Base-by-base conservation (phyloP, 1,284 basidiomycete genomes). In the Gymnopus androsaceus region DNA sequence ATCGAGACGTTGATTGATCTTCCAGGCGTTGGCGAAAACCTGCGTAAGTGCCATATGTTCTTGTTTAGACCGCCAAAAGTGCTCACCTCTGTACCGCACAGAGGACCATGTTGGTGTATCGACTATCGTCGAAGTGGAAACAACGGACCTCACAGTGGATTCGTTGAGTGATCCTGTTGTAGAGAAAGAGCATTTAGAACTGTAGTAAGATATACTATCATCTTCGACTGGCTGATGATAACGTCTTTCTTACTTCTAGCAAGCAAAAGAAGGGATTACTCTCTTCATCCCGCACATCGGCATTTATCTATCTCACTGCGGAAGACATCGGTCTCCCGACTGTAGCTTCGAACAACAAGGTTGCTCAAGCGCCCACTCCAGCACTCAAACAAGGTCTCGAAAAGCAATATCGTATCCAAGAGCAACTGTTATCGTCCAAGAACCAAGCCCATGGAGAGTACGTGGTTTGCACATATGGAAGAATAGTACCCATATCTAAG, bases 1-100 rank as follows among this genome's bases (percentile, higher is more conserved):
- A 71, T 75, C 25, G 42, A 61, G 4, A 45, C 55, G 0, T 27
- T 69, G 5, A 41, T 73, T 12, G 63, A 71, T 40, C 62, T 74
- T 3, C 71, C 73, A 4, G 66, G 66, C 8, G 73, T 75, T 12
- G 74, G 74, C 1, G 65, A 69, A 34, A 73, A 74, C 45, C 58
- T 73, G 3, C 60, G 48, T 50, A 50, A 8, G 48, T 48, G 19
- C 19, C 15, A 12, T 5, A 7, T 42, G 5, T 27, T 14, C 1
- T 17, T 50, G 4, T 48, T 33, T 44, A 15, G 7, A 44, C n/a
- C 15, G 27, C 25, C 33, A 30, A 28, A 44, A n/a, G n/a, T n/a
- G 25, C 41, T 44, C n/a, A 44, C 15, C n/a, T 25, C 25, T 21
- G 25, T 44, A 5, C 28, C 19, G 8, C 4, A 3, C 15, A 23